Conservation (phyloP, 345 rosid genomes). For the Camelina hispida region DNA sequence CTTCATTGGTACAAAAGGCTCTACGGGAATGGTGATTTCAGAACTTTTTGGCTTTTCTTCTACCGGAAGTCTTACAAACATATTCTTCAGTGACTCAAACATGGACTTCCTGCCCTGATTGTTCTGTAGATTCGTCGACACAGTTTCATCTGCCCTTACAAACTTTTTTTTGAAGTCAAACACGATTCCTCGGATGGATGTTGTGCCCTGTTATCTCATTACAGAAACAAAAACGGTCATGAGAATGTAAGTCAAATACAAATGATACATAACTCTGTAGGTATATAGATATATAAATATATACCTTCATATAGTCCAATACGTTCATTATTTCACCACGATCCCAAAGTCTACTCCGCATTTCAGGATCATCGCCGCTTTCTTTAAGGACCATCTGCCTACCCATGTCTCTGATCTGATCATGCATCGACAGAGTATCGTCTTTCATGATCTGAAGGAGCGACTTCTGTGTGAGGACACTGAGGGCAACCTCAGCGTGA, state of each 20-base stretch:
- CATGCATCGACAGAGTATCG: conserved; percentile 67
- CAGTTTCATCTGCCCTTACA: background rate
- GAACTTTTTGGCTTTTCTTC: conserved; percentile 27
- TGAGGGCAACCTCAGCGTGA: conserved; percentile 51
- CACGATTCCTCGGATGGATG: conserved; percentile 51
- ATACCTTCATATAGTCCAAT: conserved; percentile 53
- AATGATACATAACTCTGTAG: background rate
- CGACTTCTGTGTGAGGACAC: conserved; percentile 55
- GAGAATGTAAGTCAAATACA: background rate
- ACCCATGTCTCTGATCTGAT: conserved; percentile 82
- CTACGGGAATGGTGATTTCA: conserved; percentile 42
- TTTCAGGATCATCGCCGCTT: conserved; percentile 40
- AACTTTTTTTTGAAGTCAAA: conserved; percentile 45
- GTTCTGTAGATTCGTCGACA: conserved; percentile 13
- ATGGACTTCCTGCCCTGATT: conserved; percentile 15
- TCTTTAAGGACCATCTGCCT: conserved; percentile 52
- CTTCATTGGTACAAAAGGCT: conserved; percentile 53
- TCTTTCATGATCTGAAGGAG: conserved; percentile 52
- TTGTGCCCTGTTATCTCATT: conserved; percentile 52
- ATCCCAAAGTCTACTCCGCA: conserved; percentile 72
- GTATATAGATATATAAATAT: background rate
- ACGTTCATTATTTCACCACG: conserved; percentile 50
- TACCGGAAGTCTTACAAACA: conserved; percentile 9
- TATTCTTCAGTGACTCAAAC: conserved; percentile 30
- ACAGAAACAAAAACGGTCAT: background rate